A percentile compares a stretch with the other conserved stretches of the same genome.
Conservation (phyloP, 495 filamentous ascomycete species). For the Daldinia grandis region DNA sequence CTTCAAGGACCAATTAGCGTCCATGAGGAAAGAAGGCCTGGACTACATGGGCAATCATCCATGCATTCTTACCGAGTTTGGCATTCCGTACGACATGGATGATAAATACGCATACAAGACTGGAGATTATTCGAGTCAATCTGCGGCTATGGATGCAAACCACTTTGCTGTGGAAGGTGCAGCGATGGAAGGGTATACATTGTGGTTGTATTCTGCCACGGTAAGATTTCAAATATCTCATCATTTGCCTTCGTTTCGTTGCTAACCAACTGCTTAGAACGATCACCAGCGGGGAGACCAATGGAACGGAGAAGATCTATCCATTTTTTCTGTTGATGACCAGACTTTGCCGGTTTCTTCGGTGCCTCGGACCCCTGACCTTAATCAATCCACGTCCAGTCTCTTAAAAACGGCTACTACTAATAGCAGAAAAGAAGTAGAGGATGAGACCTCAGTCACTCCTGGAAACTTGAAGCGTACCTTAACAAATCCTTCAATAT, state of each 20-base stretch:
- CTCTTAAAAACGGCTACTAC: slow-evolving; percentile 40
- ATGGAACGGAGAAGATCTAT: slow-evolving; percentile 98
- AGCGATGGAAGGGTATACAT: slow-evolving; percentile 78
- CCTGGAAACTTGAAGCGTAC: slow-evolving; percentile 77
- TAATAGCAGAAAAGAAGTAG: slow-evolving; percentile 53
- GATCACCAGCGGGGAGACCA: slow-evolving; percentile 90
- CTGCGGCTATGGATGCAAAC: slow-evolving; percentile 95
- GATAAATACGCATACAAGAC: slow-evolving; percentile 93
- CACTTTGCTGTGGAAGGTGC: slow-evolving; percentile 91
- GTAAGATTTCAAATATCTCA: slow-evolving; percentile 51
- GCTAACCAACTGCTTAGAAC: slow-evolving; percentile 61
- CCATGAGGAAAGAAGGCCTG: slow-evolving; percentile 86
- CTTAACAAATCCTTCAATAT: slow-evolving; percentile 75
- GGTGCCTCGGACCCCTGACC: slow-evolving; percentile 50
- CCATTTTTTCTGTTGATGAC: slow-evolving; percentile 87
- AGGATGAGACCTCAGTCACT: slow-evolving; percentile 65
- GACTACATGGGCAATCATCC: slow-evolving; percentile 92
- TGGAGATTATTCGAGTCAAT: slow-evolving; percentile 95
- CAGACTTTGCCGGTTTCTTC: slow-evolving; percentile 67
- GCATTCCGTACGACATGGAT: slow-evolving; percentile 99
- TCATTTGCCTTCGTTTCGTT: background rate
- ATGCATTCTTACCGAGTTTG: slow-evolving; percentile 92
- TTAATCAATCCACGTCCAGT: slow-evolving; percentile 50
- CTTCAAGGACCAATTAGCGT: slow-evolving; percentile 87
- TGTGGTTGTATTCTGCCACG: slow-evolving; percentile 85